A percentile compares a stretch with the other conserved stretches of the same genome.
Evolutionary conservation across 352 stramenopile species (phyloP).

Genomic region (Pythium myriotylum): DNA sequence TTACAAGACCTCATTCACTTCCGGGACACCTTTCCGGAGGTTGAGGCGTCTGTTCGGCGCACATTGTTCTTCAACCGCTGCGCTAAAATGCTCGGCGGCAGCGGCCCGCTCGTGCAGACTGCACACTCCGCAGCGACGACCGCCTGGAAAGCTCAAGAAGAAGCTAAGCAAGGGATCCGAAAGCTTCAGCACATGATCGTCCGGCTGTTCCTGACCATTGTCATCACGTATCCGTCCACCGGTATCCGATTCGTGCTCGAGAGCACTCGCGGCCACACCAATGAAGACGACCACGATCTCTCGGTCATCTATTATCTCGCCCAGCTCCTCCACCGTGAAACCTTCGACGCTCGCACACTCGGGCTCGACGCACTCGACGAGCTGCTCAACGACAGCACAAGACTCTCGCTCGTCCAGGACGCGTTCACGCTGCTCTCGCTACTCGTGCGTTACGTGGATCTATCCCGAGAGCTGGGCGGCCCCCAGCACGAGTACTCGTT

Average conservation of each 20-base stretch:
- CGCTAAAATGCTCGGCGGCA: conserved; percentile 56
- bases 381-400: conserved; percentile 33
- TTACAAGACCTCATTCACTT: conserved; percentile 28
- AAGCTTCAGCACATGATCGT: conserved; percentile 60
- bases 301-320: conserved; percentile 68
- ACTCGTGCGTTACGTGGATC: conserved; percentile 71
- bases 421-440: conserved; percentile 61
- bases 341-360: conserved; percentile 49
- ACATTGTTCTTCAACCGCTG: conserved; percentile 73
- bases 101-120: background rate
- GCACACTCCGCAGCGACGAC: conserved; percentile 15
- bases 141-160: conserved; percentile 7
- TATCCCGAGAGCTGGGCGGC: conserved; percentile 50
- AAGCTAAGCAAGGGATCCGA: conserved; percentile 18
- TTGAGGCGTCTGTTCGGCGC: conserved; percentile 26
- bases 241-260: conserved; percentile 74
- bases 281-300: conserved; percentile 51
- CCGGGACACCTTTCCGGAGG: conserved; percentile 25
- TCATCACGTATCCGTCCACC: conserved; percentile 55
- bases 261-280: conserved; percentile 52
- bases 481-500: conserved; percentile 61
- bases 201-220: conserved; percentile 57
- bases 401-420: conserved; percentile 49
- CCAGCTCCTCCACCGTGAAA: conserved; percentile 64
- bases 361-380: conserved; percentile 31